Base-by-base conservation (phyloP, 495 filamentous ascomycete species). In the Friedmanniomyces endolithicus region DNA sequence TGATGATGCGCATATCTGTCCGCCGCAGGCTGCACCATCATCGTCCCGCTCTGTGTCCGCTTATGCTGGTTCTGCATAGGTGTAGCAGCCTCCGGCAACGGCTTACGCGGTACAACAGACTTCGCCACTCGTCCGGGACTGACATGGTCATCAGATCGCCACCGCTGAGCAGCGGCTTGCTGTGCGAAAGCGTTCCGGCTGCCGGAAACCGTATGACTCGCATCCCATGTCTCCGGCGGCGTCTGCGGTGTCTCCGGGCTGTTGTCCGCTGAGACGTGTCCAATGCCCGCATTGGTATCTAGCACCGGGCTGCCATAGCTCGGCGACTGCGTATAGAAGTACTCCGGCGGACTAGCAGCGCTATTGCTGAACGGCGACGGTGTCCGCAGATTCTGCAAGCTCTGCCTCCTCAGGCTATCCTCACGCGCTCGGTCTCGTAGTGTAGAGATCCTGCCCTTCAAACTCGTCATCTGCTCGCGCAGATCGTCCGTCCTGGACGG, bases 391-490 rank as follows among this genome's bases (percentile, higher is more conserved):
- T 80, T 90, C 59, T 90, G 87, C 50, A 94, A 64, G 65, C 90
- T 95, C 47, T 85, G 80, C 41, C 92, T 78, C 58, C 86, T 84
- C 58, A 95, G 68, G 56, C 77, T 86, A 61, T 96, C 92, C 56
- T 86, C 86, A 47, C 86, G 79, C 6, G 85, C 84, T 65, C 89
- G 85, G 59, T 89, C 80, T 56, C 90, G 82, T 31, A 98, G 70
- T 11, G 75, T 84, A 3, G 90, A 94, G 20, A 98, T 87, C 60
- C 88, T 87, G 48, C 90, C 92, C 62, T 90, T 88, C 23, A 98
- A 72, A 59, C 89, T 89, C 60, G 90, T 83, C 85, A 97, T 92
- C 71, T 98, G 89, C 58, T 90, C 85, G 50, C 86, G 85, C 16
- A 97, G 74, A 64, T 87, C 86, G 23, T 85, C 63, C 0, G 67